Percentiles rank a stretch among this genome's conserved stretches.
Evolutionary conservation across 768 basidiomycete genomes (phyloP).

Genomic region (Podaxis sp.): DNA sequence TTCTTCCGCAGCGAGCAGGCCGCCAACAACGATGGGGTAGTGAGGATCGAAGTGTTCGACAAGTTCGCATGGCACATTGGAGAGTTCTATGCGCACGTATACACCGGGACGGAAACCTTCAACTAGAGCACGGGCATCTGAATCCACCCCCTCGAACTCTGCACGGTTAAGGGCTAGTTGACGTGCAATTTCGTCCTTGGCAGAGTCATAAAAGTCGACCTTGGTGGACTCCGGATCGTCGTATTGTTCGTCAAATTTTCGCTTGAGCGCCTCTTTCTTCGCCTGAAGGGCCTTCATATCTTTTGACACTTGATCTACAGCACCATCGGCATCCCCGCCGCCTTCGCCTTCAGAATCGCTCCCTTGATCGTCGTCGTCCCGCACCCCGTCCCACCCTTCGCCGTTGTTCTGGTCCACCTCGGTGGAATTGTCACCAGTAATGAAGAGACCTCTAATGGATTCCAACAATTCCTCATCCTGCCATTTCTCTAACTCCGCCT

Average conservation of each 20-base stretch:
- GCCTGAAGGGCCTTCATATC: slow-evolving; percentile 58
- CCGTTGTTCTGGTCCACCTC: slow-evolving; percentile 33
- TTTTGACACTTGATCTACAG: slow-evolving; percentile 29
- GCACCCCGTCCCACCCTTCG: slow-evolving; percentile 41
- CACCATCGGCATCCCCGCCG: slow-evolving; percentile 21
- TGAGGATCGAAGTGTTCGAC: slow-evolving; percentile 90
- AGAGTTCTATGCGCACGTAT: slow-evolving; percentile 91
- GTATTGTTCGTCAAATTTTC: slow-evolving; percentile 96
- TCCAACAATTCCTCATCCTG: slow-evolving; percentile 84
- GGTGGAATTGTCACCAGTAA: slow-evolving; percentile 62
- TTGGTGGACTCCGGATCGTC: slow-evolving; percentile 82
- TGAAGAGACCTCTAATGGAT: slow-evolving; percentile 85
- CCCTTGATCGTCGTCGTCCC: slow-evolving; percentile 34
- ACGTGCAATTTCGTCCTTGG: slow-evolving; percentile 88
- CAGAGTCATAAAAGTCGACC: slow-evolving; percentile 85
- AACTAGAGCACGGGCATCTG: slow-evolving; percentile 75
- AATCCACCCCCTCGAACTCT: slow-evolving; percentile 81
- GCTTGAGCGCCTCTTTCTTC: slow-evolving; percentile 90
- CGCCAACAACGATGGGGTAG: slow-evolving; percentile 91
- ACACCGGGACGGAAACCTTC: slow-evolving; percentile 90
- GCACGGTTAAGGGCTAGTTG: slow-evolving; percentile 81
- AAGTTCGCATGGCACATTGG: slow-evolving; percentile 85
- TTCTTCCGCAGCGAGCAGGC: slow-evolving; percentile 86
- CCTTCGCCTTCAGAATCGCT: slow-evolving; percentile 34
- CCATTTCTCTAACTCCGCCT: slow-evolving; percentile 68